Percentiles rank a stretch among this genome's conserved stretches.
phyloP scores from a whole-genome alignment of 306 rosid genomes.

The Adenanthera pavonina region DNA sequence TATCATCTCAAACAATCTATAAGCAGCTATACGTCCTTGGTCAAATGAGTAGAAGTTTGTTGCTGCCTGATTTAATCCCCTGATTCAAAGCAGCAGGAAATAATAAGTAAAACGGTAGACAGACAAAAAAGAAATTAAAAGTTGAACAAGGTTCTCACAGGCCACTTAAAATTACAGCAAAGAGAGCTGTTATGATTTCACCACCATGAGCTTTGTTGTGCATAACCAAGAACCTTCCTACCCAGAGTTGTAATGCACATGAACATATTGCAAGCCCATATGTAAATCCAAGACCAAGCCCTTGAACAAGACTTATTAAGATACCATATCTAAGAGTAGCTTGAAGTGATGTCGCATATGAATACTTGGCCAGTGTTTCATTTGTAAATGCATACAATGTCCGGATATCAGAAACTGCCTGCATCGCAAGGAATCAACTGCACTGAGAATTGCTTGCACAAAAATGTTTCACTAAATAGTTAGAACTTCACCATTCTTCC shows the following conservation, averaged over 20 bases:
- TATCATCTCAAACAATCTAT: conserved; percentile 98
- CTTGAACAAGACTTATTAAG: conserved; percentile 98
- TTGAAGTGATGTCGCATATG: conserved; percentile 97
- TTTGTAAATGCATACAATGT: conserved; percentile 95
- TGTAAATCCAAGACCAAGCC: conserved; percentile 99
- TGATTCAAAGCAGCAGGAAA: conserved; percentile 48
- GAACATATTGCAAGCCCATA: conserved; percentile 99
- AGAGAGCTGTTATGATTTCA: conserved; percentile 90
- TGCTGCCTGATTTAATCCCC: conserved; percentile 99
- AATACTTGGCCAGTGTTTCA: conserved; percentile 97
- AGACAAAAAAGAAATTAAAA: background rate
- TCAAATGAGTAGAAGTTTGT: conserved; percentile 99
- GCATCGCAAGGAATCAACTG: conserved; percentile 48
- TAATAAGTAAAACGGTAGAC: conserved; percentile 21
- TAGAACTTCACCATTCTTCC: conserved; percentile 19
- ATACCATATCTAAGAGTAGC: conserved; percentile 99
- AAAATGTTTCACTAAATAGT: conserved; percentile 36
- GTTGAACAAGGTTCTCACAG: conserved; percentile 67
- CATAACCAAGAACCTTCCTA: conserved; percentile 86
- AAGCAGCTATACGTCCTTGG: conserved; percentile 99
- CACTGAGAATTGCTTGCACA: conserved; percentile 35
- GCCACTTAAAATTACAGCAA: conserved; percentile 98
- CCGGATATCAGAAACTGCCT: conserved; percentile 95
- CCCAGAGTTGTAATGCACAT: conserved; percentile 99
- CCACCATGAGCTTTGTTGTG: conserved; percentile 81